Conservation (phyloP, 2,329 filamentous ascomycete species). For the Aspergillus candidus region DNA sequence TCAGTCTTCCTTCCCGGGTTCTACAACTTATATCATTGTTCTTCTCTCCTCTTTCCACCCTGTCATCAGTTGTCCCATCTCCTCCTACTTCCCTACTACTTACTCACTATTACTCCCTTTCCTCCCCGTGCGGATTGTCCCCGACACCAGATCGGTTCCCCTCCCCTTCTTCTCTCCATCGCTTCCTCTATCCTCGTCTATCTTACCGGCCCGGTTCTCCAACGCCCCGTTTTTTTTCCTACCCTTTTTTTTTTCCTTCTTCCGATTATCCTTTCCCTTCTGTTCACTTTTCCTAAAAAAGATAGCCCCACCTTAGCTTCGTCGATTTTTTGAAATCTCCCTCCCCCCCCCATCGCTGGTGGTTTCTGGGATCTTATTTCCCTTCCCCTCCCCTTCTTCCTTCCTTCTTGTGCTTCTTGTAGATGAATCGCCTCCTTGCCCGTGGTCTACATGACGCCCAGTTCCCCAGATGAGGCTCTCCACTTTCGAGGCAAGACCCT, state of each 20-base stretch:
- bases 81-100: no score
- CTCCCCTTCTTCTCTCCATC: no score
- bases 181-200: no score
- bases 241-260: conserved; percentile 1
- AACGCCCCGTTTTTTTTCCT: no score
- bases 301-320: conserved; percentile 36
- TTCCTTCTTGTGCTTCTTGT: conserved; percentile 18
- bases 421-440: conserved; percentile 36
- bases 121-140: no score
- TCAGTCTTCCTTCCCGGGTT: no score
- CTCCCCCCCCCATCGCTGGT: conserved; percentile 8
- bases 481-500: conserved; percentile 60
- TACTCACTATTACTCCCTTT: no score
- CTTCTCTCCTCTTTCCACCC: no score
- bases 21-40: no score
- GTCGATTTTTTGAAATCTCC: conserved; percentile 26
- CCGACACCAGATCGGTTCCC: no score
- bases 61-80: no score
- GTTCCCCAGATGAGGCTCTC: conserved; percentile 43
- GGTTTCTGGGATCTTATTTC: conserved; percentile 8
- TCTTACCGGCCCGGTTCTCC: no score
- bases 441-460: conserved; percentile 50
- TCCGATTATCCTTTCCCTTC: conserved; percentile 7
- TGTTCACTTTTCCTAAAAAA: conserved; percentile 16
- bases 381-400: not conserved